Evolutionary conservation across 2,329 filamentous ascomycete genomes (phyloP).

Genomic region (Fusarium tricinctum): DNA sequence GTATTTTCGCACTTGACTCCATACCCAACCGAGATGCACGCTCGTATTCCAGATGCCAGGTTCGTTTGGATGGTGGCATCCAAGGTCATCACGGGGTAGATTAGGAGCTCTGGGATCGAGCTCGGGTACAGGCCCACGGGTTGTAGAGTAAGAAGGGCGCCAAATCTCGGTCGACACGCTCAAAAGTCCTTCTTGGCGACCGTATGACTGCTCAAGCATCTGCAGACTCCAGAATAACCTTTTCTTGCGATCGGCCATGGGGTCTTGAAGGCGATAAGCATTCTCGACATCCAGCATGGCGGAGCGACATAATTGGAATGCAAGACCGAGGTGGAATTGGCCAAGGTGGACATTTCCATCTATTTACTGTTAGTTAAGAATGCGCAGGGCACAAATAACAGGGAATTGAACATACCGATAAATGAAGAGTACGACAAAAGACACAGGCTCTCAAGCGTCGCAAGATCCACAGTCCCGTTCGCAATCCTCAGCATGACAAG

Average conservation of each 20-base stretch:
- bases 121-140: conserved; percentile 44
- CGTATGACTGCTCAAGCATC: conserved; percentile 64
- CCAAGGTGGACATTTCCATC: conserved; percentile 64
- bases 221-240: conserved; percentile 66
- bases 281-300: conserved; percentile 63
- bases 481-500: conserved; percentile 65
- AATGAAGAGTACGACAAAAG: conserved; percentile 65
- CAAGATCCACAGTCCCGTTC: conserved; percentile 63
- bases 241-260: conserved; percentile 60
- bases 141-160: conserved; percentile 54
- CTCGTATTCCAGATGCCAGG: conserved; percentile 66
- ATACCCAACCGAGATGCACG: conserved; percentile 65
- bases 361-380: conserved; percentile 41
- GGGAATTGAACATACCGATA: conserved; percentile 56
- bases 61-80: conserved; percentile 57
- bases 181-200: conserved; percentile 61
- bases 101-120: conserved; percentile 56
- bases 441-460: conserved; percentile 66
- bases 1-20: conserved; percentile 62
- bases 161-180: conserved; percentile 59
- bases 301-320: conserved; percentile 64
- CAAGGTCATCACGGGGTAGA: conserved; percentile 60
- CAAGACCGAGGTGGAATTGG: conserved; percentile 65
- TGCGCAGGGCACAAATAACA: neutral
- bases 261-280: conserved; percentile 55